A percentile compares a stretch with the other conserved stretches of the same genome.
Conservation (phyloP, 2,329 filamentous ascomycete genomes). For the Sphaerulina populicola region DNA sequence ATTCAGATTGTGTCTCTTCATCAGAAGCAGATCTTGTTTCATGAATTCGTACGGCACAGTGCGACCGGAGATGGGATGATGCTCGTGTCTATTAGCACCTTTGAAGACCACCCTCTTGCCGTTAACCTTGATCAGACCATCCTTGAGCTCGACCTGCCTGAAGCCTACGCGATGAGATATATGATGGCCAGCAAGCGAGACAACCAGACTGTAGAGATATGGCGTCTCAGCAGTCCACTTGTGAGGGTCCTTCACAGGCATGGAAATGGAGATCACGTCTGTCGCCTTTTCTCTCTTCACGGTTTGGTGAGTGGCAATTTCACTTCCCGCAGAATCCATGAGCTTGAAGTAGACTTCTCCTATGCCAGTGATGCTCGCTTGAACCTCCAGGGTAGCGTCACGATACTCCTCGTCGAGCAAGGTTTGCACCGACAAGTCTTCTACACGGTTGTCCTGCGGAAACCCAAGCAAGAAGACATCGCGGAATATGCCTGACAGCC, state of each 20-base stretch:
- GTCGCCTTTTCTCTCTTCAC: slow-evolving; percentile 6
- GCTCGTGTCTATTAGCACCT: slow-evolving; percentile 62
- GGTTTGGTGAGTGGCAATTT: slow-evolving; percentile 28
- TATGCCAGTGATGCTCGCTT: slow-evolving; percentile 21
- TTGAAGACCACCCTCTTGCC: slow-evolving; percentile 53
- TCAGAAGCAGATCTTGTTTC: slow-evolving; percentile 53
- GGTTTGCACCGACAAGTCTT: slow-evolving; percentile 52
- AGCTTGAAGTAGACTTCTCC: slow-evolving; percentile 41
- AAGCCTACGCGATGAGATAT: slow-evolving; percentile 54
- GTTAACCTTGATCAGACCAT: slow-evolving; percentile 55
- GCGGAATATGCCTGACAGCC: slow-evolving; percentile 49
- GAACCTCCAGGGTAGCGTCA: slow-evolving; percentile 41
- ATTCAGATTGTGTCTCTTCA: slow-evolving; percentile 66
- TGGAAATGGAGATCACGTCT: slow-evolving; percentile 27
- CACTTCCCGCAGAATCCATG: slow-evolving; percentile 29
- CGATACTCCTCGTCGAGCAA: slow-evolving; percentile 46
- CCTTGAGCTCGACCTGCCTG: slow-evolving; percentile 54
- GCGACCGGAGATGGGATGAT: slow-evolving; percentile 56
- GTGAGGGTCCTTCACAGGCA: slow-evolving; percentile 47
- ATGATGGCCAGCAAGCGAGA: slow-evolving; percentile 38
- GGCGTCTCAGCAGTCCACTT: slow-evolving; percentile 64
- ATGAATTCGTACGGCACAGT: slow-evolving; percentile 56
- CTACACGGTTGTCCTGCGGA: slow-evolving; percentile 43
- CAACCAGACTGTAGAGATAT: slow-evolving; percentile 49
- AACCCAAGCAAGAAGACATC: slow-evolving; percentile 57